Evolutionary conservation across 2,329 filamentous ascomycete genomes (phyloP).

Genomic region (Sclerotinia trifoliorum): DNA sequence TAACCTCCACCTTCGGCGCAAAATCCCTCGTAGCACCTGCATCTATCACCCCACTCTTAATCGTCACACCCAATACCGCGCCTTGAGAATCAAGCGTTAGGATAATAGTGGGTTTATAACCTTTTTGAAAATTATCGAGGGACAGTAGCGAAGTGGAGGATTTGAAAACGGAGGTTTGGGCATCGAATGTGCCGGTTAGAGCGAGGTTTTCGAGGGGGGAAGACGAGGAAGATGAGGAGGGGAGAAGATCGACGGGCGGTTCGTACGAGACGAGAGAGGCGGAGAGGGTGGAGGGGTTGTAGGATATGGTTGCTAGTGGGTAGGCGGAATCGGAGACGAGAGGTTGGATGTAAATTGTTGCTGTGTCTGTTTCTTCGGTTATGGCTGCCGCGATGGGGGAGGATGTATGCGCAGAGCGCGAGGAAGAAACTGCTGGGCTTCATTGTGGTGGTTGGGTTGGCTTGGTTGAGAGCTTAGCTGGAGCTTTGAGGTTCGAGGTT

Average conservation of each 20-base stretch:
- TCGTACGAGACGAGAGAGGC: constrained; percentile 55
- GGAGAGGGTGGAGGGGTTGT: constrained; percentile 48
- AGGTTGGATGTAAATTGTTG: constrained; percentile 38
- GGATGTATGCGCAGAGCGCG: constrained; percentile 41
- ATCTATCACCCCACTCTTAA: constrained; percentile 59
- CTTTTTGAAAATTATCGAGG: constrained; percentile 56
- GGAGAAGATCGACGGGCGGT: constrained; percentile 51
- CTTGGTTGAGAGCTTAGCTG: constrained; percentile 9
- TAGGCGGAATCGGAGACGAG: constrained; percentile 41
- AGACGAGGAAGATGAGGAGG: constrained; percentile 25
- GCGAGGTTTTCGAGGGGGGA: constrained; percentile 44
- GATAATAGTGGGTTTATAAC: constrained; percentile 57
- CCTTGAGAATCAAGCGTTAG: constrained; percentile 50
- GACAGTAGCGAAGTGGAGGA: constrained; percentile 57
- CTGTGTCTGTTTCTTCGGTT: constrained; percentile 42
- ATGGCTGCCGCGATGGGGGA: constrained; percentile 42
- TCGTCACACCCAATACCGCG: constrained; percentile 50
- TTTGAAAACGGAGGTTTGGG: constrained; percentile 45
- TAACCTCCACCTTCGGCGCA: constrained; percentile 57
- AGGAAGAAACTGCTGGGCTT: constrained; percentile 46
- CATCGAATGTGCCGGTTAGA: constrained; percentile 59
- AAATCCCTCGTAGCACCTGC: constrained; percentile 65
- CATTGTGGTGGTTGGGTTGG: constrained; percentile 25
- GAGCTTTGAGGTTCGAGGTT: constrained; percentile 19
- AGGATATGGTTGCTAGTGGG: constrained; percentile 57